Evolutionary conservation across 2,329 filamentous ascomycete genomes (phyloP).

Genomic region (Aspergillus fischeri): DNA sequence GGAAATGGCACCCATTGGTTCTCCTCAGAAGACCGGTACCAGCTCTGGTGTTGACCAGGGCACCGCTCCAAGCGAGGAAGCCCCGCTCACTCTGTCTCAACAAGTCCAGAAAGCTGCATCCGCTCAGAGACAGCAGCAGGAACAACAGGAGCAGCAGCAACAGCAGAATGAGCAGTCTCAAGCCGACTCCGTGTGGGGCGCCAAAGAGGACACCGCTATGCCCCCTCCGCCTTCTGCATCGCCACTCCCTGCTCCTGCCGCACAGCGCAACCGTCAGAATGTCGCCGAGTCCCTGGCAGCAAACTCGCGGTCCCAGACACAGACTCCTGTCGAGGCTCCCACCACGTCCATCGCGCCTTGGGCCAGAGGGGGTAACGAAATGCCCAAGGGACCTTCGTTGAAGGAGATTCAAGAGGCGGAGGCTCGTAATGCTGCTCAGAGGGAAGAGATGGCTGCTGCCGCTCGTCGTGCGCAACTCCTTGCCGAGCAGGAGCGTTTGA

Average conservation of each 20-base stretch:
- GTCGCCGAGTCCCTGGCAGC: conserved; percentile 69
- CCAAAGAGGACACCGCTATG: conserved; percentile 59
- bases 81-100: conserved; percentile 69
- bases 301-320: conserved; percentile 68
- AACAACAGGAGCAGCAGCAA: conserved; percentile 21
- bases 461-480: conserved; percentile 64
- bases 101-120: conserved; percentile 72
- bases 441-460: conserved; percentile 74
- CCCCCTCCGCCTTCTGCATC: conserved; percentile 73
- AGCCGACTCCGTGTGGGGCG: conserved; percentile 53
- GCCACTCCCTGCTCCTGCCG: conserved; percentile 81
- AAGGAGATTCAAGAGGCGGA: conserved; percentile 97
- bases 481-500: conserved; percentile 73
- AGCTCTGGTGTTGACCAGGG: conserved; percentile 10
- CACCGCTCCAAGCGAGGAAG: conserved; percentile 33
- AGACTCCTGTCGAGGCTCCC: conserved; percentile 65
- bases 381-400: conserved; percentile 80
- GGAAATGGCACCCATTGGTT: conserved; percentile 20
- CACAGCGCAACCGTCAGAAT: conserved; percentile 78
- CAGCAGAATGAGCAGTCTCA: conserved; percentile 35
- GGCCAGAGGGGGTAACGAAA: conserved; percentile 76
- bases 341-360: conserved; percentile 84
- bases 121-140: conserved; percentile 34
- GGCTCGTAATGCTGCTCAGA: conserved; percentile 85
- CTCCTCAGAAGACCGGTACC: conserved; percentile 23